phyloP scores from a whole-genome alignment of 768 basidiomycete species.

The Xerocomus potaroensis region DNA sequence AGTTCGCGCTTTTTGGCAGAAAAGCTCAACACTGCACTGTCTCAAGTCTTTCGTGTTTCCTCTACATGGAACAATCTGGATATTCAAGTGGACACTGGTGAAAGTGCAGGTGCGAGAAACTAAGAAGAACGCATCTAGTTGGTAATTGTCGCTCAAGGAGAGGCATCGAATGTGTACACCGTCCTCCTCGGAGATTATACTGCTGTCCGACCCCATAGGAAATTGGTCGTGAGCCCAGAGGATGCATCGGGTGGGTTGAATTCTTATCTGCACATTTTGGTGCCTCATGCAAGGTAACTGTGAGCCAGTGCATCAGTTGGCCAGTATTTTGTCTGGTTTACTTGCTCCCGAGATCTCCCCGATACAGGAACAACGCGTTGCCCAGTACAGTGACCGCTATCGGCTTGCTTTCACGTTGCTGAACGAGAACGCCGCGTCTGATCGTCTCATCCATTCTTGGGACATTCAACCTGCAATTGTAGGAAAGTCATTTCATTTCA shows the following conservation, averaged over 20 bases:
- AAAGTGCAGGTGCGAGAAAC: constrained; percentile 34
- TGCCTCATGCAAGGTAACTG: constrained; percentile 13
- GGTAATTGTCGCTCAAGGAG: constrained; percentile 13
- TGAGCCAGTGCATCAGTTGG: constrained; percentile 36
- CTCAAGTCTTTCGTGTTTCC: constrained; percentile 12
- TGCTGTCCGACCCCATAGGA: constrained; percentile 18
- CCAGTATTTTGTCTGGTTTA: constrained; percentile 36
- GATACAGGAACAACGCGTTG: constrained; percentile 47
- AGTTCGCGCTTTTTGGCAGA: constrained; percentile 17
- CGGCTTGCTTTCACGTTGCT: constrained; percentile 89
- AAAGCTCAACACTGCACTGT: constrained; percentile 26
- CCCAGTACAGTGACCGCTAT: constrained; percentile 78
- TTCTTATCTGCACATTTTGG: neutral
- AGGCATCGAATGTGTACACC: constrained; percentile 18
- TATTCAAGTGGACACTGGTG: constrained; percentile 29
- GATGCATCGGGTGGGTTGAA: constrained; percentile 28
- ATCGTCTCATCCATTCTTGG: constrained; percentile 62
- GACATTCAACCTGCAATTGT: constrained; percentile 60
- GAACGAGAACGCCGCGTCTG: constrained; percentile 81
- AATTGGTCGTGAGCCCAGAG: constrained; percentile 17
- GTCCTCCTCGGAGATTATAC: constrained; percentile 24
- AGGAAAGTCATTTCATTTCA: constrained; percentile 43
- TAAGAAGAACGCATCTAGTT: neutral
- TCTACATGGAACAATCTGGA: constrained; percentile 43
- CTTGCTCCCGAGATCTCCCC: constrained; percentile 43